Evolutionary conservation across 108 stramenopile genomes (phyloP), one percentile per base, ranked within the genome.

Genomic region (Chaetoceros tenuissimus): DNA sequence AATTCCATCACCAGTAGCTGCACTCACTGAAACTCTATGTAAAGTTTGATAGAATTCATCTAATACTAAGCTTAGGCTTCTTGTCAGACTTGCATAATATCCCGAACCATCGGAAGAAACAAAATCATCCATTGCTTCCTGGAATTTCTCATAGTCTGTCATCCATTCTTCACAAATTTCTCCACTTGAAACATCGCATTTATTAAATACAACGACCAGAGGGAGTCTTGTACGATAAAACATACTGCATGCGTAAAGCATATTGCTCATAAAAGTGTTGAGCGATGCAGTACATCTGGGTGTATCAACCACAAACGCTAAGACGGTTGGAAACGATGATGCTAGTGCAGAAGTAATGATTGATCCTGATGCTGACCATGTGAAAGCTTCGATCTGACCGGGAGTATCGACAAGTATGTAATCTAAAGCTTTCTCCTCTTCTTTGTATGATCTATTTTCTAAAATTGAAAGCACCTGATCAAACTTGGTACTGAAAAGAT

Each of bases 301-400:
- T 24, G 97, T 97, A 66, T 99, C 97, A 20, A 97, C 84, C 5
- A 99, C 95, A 66, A 95, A 99, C 21, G 91, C 75, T 28, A 99
- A 52, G 16, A 92, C 75, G 20, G 99, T 99, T 30, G 99, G 97
- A 73, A 97, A 96, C 17, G 96, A 64, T 19, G 87, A 71, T 8
- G 96, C 96, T 3, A 99, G 78, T 3, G 93, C 73, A 53, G 97
- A 95, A 24, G 94, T 89, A 34, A 98, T 79, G 53, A 99, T 97
- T 44, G 78, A 58, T 24, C 99, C 99, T 10, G 95, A 96, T 2
- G 99, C 99, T 30, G 89, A 92, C 99, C 99, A 99, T 1, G 97
- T 97, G 82, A 99, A 99, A 29, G 94, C 94, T 77, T 99, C 99
- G 60, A 99, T 99, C 76, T 99, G 97, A 23, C 99, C 99, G 17